A percentile compares a stretch with the other conserved stretches of the same genome.
These are phyloP conservation scores for Plasmodium billcollinsi DNA, from an alignment of 169 alveolate species.

Conservation along the genomic window DNA sequence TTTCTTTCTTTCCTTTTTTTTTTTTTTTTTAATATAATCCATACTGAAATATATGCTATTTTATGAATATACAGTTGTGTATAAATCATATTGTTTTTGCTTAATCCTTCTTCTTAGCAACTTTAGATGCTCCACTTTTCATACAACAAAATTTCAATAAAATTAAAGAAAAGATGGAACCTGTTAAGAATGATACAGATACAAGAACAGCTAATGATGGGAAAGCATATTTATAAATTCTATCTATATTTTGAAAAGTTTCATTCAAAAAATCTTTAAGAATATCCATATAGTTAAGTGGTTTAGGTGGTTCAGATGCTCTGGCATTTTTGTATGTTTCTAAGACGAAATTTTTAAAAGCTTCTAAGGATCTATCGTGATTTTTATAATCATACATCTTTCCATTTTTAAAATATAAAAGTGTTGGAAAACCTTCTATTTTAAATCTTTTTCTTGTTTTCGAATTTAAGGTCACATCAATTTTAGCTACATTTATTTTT, in stretches of 20 bases:
- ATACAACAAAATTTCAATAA: background rate
- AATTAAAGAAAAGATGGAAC: constrained; percentile 22
- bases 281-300: constrained; percentile 35
- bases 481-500: constrained; percentile 85
- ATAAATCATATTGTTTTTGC: background rate
- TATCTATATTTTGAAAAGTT: constrained; percentile 48
- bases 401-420: constrained; percentile 93
- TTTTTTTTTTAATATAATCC: too few relatives aligned
- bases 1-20: too few relatives aligned
- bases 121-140: background rate
- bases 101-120: constrained; percentile 11
- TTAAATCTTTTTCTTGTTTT: constrained; percentile 86
- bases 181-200: constrained; percentile 38
- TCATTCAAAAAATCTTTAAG: constrained; percentile 48
- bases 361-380: constrained; percentile 82
- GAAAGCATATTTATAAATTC: constrained; percentile 67
- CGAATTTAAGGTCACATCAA: constrained; percentile 87
- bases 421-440: constrained; percentile 97
- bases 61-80: too few relatives aligned
- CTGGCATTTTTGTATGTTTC: constrained; percentile 61
- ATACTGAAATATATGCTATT: too few relatives aligned
- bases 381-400: constrained; percentile 89
- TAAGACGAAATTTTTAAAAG: constrained; percentile 79
- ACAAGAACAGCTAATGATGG: constrained; percentile 36
- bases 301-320: constrained; percentile 61